Evolutionary conservation across 208 protist species (phyloP), one percentile per base, ranked within the genome.

Genomic region (Borovskyia barvae): DNA sequence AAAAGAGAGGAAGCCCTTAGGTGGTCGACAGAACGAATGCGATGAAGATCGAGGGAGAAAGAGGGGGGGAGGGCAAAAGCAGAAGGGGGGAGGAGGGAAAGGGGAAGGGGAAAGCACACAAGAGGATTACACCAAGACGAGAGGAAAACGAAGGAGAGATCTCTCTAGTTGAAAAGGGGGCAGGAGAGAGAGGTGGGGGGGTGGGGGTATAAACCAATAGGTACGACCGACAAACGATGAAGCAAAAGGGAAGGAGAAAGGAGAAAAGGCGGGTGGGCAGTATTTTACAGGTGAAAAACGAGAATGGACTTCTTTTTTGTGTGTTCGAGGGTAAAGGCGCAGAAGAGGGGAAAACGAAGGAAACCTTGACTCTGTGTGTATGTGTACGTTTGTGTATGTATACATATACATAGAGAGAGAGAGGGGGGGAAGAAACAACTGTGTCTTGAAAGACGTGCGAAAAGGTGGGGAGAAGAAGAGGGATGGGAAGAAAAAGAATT

Each of bases 181-280:
- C 24, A 58, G 7, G 28, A 14, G 37, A 30, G 37, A 45, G 3
- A 47, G 29, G 3, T 12, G 12, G 20, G 5, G 57, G 32, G 15
- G 14, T 19, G 29, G 59, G 57, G 30, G 14, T 28, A 52, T 58
- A 67, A 45, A 28, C 19, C 22, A 51, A 58, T 43, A 19, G 28
- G 47, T 20, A 57, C 19, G 25, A 58, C 40, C 50, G 58, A 67
- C 56, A 67, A 62, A 71, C n/a, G n/a, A n/a, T n/a, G 14, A 45
- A 51, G 45, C 39, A 33, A 66, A 59, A 60, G 54, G 17, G 25
- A 55, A 61, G 9, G 52, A 39, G 15, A 60, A 45, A 52, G 9
- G 36, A 33, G 5, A 5, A 33, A 50, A 50, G 36, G 4, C 17
- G 36, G 36, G 22, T 2, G 9, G 45, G 7, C 17, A 51, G 4